These are phyloP conservation scores for Alternaria gaisen DNA, from an alignment of 2,329 filamentous ascomycete species.

Conservation along the genomic window DNA sequence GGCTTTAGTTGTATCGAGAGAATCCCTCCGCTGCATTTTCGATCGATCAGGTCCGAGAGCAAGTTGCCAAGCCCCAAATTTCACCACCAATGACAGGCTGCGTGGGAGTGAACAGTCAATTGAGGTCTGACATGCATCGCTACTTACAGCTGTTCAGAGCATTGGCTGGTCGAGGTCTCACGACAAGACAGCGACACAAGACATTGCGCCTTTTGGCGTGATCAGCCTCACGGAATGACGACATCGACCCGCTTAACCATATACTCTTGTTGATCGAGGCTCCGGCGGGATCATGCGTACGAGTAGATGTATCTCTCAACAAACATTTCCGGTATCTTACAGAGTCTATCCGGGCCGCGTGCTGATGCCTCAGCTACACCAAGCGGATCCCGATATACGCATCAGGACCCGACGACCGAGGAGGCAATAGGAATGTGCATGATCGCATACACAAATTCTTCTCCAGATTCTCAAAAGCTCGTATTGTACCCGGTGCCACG, in stretches of 20 bases:
- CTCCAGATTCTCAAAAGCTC: background rate
- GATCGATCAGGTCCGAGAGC: constrained; percentile 1
- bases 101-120: no score
- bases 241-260: background rate
- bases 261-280: background rate
- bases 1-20: background rate
- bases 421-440: background rate
- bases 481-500: constrained; percentile 3
- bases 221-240: background rate
- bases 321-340: background rate
- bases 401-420: constrained; percentile 1
- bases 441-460: constrained; percentile 3
- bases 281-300: no score
- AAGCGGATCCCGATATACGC: constrained; percentile 1
- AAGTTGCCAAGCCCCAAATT: constrained; percentile 1
- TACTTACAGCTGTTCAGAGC: background rate
- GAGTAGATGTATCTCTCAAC: background rate
- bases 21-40: constrained; percentile 1
- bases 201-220: background rate
- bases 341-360: background rate
- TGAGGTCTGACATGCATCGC: background rate
- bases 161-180: background rate
- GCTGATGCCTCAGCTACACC: constrained; percentile 3
- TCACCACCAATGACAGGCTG: background rate
- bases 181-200: background rate